Base-by-base conservation (phyloP, 73 alveolate species). In the Durusdinium trenchii region DNA sequence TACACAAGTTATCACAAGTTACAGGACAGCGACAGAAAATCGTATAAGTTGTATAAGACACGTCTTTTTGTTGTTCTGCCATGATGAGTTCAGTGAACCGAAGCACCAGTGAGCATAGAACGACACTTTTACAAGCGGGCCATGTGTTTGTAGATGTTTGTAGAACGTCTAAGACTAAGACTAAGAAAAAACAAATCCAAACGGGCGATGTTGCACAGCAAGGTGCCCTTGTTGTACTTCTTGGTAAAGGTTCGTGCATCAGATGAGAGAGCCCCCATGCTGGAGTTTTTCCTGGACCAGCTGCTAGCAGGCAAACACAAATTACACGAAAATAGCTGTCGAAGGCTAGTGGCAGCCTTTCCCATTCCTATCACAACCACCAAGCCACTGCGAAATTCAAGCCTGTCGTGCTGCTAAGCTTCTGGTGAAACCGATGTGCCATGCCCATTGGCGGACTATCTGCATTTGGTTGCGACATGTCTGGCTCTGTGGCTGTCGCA, bases 171-270 rank as follows among this genome's bases (percentile, higher is more conserved):
- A n/a, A n/a, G n/a, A n/a, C n/a, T n/a, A n/a, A n/a, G n/a, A n/a
- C n/a, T n/a, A n/a, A n/a, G n/a, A n/a, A n/a, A n/a, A n/a, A n/a
- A n/a, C 43, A 47, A 60, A n/a, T n/a, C n/a, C n/a, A n/a, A n/a
- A n/a, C 86, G 20, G 36, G 4, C 16, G n/a, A 35, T 5, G 76
- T 38, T 62, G 76, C 76, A 3, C 28, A 64, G n/a, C 10, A 2
- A 75, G 85, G 16, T 81, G 91, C 91, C 98, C 67, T 91, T 91
- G 98, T 91, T 91, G 87, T 69, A 71, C 78, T 78, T 76, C 98
- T 91, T 91, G 32, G 98, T 91, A 76, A 91, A 91, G 64, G 98
- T 69, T 45, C 98, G 98, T 28, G 98, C 98, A 38, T 91, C 98
- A 18, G 84, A 38, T 28, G 76, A 47, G 75, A 91, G 75, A 36